phyloP scores from a whole-genome alignment of 2,329 filamentous ascomycete genomes.

The Didymosphaeria variabile region DNA sequence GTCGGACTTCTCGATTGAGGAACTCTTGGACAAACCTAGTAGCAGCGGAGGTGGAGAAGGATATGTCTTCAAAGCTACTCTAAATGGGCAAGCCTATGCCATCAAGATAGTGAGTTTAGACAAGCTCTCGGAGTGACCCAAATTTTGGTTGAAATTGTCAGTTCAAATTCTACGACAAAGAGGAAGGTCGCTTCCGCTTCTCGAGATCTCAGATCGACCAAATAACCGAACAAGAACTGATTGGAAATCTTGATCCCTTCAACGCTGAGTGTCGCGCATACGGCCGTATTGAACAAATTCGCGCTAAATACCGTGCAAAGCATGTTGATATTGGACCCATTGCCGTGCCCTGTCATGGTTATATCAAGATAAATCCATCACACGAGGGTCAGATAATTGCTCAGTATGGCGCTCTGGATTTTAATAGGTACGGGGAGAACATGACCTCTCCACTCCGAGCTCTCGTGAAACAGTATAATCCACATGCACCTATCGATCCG shows the following conservation, averaged over 20 bases:
- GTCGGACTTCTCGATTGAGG: not conserved
- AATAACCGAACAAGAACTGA: not conserved
- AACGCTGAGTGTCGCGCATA: conserved; percentile 2
- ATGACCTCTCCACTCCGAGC: not conserved
- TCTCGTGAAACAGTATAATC: not conserved
- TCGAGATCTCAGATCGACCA: not conserved
- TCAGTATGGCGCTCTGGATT: not conserved
- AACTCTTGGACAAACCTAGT: not conserved
- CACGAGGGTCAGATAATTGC: not conserved
- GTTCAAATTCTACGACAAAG: not conserved
- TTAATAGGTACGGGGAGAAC: not conserved
- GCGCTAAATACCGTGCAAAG: not conserved
- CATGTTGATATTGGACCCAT: not conserved
- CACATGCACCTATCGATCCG: not conserved
- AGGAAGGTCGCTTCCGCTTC: not conserved
- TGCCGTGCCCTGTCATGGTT: not conserved
- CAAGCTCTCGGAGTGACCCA: not conserved
- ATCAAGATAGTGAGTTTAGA: not conserved
- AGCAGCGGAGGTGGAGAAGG: not conserved
- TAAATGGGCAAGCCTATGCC: not conserved
- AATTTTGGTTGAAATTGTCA: not conserved
- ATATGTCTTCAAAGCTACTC: not conserved
- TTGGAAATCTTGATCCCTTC: conserved; percentile 5
- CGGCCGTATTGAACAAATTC: not conserved
- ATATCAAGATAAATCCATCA: not conserved